Percentiles rank a stretch among this genome's conserved stretches.
Conservation (phyloP, 768 basidiomycete species). For the Termitomyces sp. region DNA sequence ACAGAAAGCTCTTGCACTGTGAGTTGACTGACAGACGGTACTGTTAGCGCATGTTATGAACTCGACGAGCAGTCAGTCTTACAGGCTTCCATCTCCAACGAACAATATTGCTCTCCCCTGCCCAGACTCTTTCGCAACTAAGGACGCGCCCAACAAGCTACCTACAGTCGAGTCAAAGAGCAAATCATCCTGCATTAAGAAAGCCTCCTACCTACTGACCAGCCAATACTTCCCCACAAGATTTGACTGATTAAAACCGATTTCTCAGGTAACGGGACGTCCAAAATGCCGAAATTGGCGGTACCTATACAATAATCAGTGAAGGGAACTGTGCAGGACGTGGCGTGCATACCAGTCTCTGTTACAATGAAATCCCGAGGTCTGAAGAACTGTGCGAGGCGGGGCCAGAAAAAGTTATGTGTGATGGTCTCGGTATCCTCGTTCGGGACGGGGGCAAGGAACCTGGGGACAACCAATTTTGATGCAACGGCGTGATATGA, state of each 20-base stretch:
- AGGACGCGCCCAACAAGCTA: not conserved
- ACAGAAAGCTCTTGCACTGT: not conserved
- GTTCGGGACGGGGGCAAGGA: not conserved
- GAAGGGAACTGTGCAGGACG: not conserved
- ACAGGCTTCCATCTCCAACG: not conserved
- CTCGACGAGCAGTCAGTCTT: not conserved
- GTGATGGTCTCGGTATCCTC: not conserved
- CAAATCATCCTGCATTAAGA: not conserved
- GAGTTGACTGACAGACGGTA: not conserved
- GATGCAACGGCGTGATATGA: not conserved
- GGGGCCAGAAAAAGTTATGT: not conserved
- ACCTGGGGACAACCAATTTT: not conserved
- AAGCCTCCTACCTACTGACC: not conserved
- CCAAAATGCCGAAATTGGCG: not conserved
- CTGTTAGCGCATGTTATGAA: not conserved
- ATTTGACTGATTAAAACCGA: not conserved
- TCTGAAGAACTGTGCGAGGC: not conserved
- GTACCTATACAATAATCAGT: not conserved
- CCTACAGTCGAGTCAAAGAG: not conserved
- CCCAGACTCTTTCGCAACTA: not conserved
- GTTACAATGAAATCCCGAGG: not conserved
- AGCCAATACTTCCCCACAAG: not conserved
- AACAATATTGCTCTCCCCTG: not conserved
- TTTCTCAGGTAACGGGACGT: not conserved
- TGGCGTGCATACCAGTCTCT: not conserved